A percentile compares a stretch with the other conserved stretches of the same genome.
Evolutionary conservation across 2,329 filamentous ascomycete species (phyloP).

Genomic region (Monilinia fructigena): DNA sequence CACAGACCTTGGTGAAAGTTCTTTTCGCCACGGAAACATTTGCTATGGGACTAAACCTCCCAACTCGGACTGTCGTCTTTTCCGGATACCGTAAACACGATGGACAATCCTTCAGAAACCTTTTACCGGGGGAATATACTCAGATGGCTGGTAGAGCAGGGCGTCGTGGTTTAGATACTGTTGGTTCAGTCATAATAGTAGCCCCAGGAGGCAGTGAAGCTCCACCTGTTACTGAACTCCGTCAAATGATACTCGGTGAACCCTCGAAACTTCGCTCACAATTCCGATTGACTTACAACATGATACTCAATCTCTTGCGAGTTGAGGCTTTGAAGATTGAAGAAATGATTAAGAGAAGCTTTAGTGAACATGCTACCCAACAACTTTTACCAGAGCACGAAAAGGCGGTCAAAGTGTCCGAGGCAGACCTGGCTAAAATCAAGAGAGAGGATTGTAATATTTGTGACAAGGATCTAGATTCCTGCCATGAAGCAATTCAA

Average conservation of each 20-base stretch:
- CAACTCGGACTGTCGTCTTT: conserved; percentile 94
- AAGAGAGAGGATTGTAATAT: conserved; percentile 79
- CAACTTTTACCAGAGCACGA: conserved; percentile 92
- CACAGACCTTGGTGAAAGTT: conserved; percentile 91
- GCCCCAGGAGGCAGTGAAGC: conserved; percentile 79
- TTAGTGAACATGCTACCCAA: conserved; percentile 96
- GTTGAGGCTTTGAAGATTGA: conserved; percentile 98
- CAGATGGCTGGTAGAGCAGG: conserved; percentile 98
- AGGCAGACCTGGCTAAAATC: conserved; percentile 86
- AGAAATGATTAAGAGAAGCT: conserved; percentile 99
- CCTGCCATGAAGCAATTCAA: conserved; percentile 78
- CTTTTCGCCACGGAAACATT: conserved; percentile 98
- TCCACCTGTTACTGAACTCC: conserved; percentile 76
- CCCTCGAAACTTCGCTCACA: conserved; percentile 94
- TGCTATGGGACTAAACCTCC: conserved; percentile 95
- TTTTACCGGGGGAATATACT: conserved; percentile 93
- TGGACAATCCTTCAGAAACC: conserved; percentile 84
- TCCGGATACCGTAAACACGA: conserved; percentile 97
- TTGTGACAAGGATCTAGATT: conserved; percentile 77
- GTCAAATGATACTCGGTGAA: conserved; percentile 93
- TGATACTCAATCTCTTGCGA: conserved; percentile 93
- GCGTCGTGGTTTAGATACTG: conserved; percentile 84
- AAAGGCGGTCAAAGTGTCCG: conserved; percentile 86
- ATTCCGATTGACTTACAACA: conserved; percentile 97
- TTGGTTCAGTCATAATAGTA: conserved; percentile 93